Base-by-base conservation (phyloP, 208 protist genomes). In the Herpetomonas samuelpessoai region DNA sequence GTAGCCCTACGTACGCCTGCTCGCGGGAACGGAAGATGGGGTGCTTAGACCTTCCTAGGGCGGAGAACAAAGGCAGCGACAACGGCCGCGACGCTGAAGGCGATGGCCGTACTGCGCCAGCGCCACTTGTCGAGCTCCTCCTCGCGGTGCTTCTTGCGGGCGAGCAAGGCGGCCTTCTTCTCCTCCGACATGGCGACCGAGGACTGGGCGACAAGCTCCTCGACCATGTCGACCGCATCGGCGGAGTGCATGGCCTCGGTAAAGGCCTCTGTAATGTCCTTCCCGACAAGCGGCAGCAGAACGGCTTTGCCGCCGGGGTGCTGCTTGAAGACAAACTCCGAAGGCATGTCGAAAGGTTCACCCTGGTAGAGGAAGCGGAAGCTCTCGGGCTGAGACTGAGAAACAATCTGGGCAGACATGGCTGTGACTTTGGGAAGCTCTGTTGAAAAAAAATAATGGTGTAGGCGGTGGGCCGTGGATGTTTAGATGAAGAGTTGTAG, bases 61-160 rank as follows among this genome's bases (percentile, higher is more conserved):
- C 58, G 45, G 39, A 64, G n/a, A n/a, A 68, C 39, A 46, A 38
- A 59, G 50, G 47, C 39, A 18, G 62, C 62, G 16, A 68, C 53
- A 14, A 68, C 46, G 31, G 62, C 39, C 19, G 50, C 62, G 9
- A 68, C 52, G 7, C 41, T 31, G 24, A 68, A 68, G 14, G 62
- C 62, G 29, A 68, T 68, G 48, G 45, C 62, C 19, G 62, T 68
- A 39, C 51, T 68, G 44, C 62, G 62, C 62, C 62, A 68, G 44
- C 62, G 62, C 62, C 53, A 61, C 62, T 59, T 29, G 51, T 64
- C 58, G 24, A 56, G 46, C 50, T 57, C 49, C 21, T 54, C 60
- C 27, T 35, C n/a, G 41, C 57, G 57, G 48, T 64, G 61, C 18
- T 41, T 41, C 49, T 51, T 22, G 18, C 54, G 54, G 30, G 45